phyloP scores from a whole-genome alignment of 106 monocot species.

The Platanthera guangdongensis region DNA sequence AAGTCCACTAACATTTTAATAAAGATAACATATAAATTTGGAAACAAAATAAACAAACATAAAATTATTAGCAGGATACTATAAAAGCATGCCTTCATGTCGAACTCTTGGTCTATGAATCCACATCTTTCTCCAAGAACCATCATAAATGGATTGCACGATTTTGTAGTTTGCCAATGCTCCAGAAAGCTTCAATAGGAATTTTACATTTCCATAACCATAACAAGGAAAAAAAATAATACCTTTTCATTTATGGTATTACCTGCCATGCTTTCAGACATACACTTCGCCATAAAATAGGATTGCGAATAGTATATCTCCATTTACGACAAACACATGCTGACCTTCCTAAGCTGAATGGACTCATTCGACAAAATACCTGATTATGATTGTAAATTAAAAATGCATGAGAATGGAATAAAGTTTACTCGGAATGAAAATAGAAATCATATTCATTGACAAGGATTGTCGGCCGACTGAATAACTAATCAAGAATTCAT shows the following conservation, averaged over 20 bases:
- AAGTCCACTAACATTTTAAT: not conserved
- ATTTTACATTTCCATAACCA: conserved; percentile 1
- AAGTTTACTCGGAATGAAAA: not conserved
- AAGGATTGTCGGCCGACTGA: not conserved
- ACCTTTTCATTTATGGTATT: not conserved
- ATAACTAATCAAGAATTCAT: not conserved
- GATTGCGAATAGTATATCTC: conserved; percentile 82
- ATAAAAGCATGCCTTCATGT: conserved; percentile 56
- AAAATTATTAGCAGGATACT: not conserved
- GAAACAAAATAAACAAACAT: not conserved
- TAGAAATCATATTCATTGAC: not conserved
- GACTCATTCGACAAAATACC: conserved; percentile 77
- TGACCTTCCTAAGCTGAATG: conserved; percentile 73
- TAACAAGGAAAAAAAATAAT: conserved; percentile 7
- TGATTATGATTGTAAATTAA: conserved; percentile 12
- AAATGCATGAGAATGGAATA: not conserved
- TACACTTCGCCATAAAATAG: conserved; percentile 74
- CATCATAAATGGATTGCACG: conserved; percentile 54
- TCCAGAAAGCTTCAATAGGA: conserved; percentile 56
- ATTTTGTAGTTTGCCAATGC: conserved; percentile 49
- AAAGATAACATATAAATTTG: conserved; percentile 2
- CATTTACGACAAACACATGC: conserved; percentile 96
- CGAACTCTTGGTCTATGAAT: conserved; percentile 74
- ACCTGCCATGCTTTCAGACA: conserved; percentile 98
- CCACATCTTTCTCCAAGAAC: conserved; percentile 99